These are phyloP conservation scores for Podaxis sp. DNA, from an alignment of 768 basidiomycete species.

Conservation along the genomic window DNA sequence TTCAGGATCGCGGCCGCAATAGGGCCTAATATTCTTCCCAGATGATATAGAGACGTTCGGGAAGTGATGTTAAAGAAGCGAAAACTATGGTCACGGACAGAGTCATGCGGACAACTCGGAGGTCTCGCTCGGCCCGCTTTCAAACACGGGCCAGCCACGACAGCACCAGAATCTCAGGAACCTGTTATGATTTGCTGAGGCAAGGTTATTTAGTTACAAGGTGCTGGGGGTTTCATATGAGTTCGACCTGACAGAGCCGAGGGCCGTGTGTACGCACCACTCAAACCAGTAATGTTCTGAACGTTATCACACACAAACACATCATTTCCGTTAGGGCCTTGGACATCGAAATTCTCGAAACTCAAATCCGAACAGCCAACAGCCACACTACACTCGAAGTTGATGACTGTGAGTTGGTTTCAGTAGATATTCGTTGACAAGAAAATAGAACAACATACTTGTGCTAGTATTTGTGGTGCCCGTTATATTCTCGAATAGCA, in stretches of 20 bases:
- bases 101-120: constrained; percentile 11
- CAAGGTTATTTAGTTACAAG: constrained; percentile 21
- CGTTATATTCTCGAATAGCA: constrained; percentile 46
- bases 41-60: not conserved
- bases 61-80: constrained; percentile 13
- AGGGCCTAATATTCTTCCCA: not conserved
- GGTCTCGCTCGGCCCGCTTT: not conserved
- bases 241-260: not conserved
- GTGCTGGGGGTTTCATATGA: constrained; percentile 17
- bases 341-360: constrained; percentile 41
- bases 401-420: constrained; percentile 35
- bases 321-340: constrained; percentile 34
- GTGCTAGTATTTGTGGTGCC: constrained; percentile 46
- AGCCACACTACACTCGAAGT: constrained; percentile 50
- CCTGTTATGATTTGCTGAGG: not conserved
- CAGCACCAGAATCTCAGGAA: not conserved
- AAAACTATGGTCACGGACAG: constrained; percentile 8
- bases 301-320: constrained; percentile 50
- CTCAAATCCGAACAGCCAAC: constrained; percentile 45
- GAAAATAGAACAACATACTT: constrained; percentile 13
- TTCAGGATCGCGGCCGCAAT: not conserved
- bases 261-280: constrained; percentile 25
- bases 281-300: constrained; percentile 33
- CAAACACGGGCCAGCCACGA: not conserved
- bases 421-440: not conserved